Conservation (phyloP, 352 stramenopile genomes). For the Phytopythium delawarense region DNA sequence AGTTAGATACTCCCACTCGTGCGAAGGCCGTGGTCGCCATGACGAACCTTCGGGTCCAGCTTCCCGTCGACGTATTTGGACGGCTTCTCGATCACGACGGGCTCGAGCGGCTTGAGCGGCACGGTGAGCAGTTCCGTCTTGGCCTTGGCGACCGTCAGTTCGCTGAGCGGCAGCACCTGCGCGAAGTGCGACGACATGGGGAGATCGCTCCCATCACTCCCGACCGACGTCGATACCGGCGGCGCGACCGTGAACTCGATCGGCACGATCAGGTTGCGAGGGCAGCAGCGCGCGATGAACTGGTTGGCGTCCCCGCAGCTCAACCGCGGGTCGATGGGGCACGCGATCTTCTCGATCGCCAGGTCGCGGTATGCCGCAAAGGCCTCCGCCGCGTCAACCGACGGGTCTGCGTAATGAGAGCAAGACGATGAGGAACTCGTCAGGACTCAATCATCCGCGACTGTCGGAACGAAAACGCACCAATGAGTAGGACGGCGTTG, state of each 20-base stretch:
- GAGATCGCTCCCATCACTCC: slow-evolving; percentile 15
- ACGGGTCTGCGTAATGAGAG: slow-evolving; percentile 35
- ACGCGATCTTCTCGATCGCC: slow-evolving; percentile 73
- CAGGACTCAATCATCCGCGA: background rate
- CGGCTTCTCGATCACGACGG: slow-evolving; percentile 62
- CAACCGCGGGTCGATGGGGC: slow-evolving; percentile 71
- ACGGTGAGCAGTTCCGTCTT: slow-evolving; percentile 73
- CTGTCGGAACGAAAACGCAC: slow-evolving; percentile 10
- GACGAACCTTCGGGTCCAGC: slow-evolving; percentile 57
- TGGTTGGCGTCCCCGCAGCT: slow-evolving; percentile 85
- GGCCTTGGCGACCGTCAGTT: slow-evolving; percentile 60
- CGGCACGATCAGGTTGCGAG: slow-evolving; percentile 63
- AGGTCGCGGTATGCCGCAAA: slow-evolving; percentile 55
- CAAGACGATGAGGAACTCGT: background rate
- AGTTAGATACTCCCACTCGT: background rate
- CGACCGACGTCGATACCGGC: background rate
- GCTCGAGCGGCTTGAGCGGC: slow-evolving; percentile 64
- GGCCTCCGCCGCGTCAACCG: slow-evolving; percentile 40
- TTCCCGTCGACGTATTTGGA: slow-evolving; percentile 84
- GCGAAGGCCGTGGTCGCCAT: too few species aligned
- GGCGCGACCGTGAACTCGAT: slow-evolving; percentile 47
- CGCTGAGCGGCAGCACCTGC: slow-evolving; percentile 65
- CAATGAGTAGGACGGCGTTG: slow-evolving; percentile 71
- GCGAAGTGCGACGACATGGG: slow-evolving; percentile 57
- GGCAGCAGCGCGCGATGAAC: slow-evolving; percentile 75